Evolutionary conservation across 345 rosid species (phyloP).

Genomic region (Lepidium didymum): DNA sequence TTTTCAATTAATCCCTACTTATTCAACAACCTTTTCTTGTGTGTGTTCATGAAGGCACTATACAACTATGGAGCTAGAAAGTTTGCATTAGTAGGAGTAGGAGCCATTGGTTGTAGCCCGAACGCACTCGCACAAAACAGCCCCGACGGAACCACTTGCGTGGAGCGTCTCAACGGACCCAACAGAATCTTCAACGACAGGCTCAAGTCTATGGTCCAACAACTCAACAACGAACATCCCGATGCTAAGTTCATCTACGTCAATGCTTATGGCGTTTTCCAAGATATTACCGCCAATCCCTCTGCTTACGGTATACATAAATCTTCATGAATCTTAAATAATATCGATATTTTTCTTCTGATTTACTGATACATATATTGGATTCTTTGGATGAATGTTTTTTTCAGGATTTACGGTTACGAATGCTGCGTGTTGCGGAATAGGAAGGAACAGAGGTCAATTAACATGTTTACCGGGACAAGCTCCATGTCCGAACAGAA

Average conservation of each 20-base stretch:
- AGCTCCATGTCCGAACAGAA: slow-evolving; percentile 49
- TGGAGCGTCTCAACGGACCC: slow-evolving; percentile 46
- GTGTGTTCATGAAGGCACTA: slow-evolving; percentile 33
- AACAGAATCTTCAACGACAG: slow-evolving; percentile 61
- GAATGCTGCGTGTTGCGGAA: slow-evolving; percentile 59
- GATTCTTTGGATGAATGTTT: not conserved
- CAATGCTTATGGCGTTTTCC: slow-evolving; percentile 68
- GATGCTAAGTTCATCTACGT: slow-evolving; percentile 61
- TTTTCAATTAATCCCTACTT: not conserved
- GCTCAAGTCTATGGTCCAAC: slow-evolving; percentile 60
- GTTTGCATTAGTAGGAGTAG: slow-evolving; percentile 67
- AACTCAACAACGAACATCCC: slow-evolving; percentile 44
- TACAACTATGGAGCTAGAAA: slow-evolving; percentile 79
- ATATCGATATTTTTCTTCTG: not conserved
- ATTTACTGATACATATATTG: not conserved
- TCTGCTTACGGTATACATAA: slow-evolving; percentile 34
- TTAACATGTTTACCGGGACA: slow-evolving; percentile 57
- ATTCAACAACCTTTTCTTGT: not conserved
- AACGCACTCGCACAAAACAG: slow-evolving; percentile 59
- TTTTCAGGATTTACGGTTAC: slow-evolving; percentile 42
- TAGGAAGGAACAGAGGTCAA: slow-evolving; percentile 69
- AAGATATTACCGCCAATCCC: slow-evolving; percentile 49
- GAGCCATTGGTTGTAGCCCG: slow-evolving; percentile 89
- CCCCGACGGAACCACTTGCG: slow-evolving; percentile 63
- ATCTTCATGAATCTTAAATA: not conserved